A percentile compares a stretch with the other conserved stretches of the same genome.
Conservation (phyloP, 2,329 filamentous ascomycete species). For the Orbilia brochopaga region DNA sequence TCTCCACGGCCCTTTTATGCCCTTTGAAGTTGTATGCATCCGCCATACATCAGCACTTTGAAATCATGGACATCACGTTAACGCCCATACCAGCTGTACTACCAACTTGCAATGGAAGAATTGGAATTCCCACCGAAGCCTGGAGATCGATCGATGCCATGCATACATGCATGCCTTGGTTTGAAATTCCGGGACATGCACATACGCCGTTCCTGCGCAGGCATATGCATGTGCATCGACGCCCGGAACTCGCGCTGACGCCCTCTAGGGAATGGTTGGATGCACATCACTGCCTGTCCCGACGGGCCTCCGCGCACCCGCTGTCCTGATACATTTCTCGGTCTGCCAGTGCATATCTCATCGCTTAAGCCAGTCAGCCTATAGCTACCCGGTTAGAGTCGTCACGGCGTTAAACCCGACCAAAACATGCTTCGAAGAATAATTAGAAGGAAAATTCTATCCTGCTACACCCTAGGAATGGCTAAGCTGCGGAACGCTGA, state of each 20-base stretch:
- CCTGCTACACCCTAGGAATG: too few relatives aligned
- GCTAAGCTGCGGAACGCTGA: too few relatives aligned
- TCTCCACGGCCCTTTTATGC: conserved; percentile 41
- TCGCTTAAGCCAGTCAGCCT: too few relatives aligned
- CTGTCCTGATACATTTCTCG: too few relatives aligned
- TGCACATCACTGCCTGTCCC: neutral
- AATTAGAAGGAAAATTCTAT: too few relatives aligned
- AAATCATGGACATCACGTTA: too few relatives aligned
- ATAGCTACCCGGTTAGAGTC: too few relatives aligned
- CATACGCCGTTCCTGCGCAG: neutral
- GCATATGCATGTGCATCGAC: neutral
- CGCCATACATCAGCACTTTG: neutral
- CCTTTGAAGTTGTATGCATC: neutral
- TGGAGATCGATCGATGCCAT: neutral
- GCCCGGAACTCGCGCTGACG: neutral
- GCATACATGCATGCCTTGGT: neutral
- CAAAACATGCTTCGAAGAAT: too few relatives aligned
- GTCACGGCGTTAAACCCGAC: too few relatives aligned
- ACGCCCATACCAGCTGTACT: neutral
- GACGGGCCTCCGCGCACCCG: neutral
- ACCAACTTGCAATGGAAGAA: neutral
- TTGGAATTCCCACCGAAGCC: too few relatives aligned
- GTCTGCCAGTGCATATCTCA: too few relatives aligned
- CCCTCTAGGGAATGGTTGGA: neutral
- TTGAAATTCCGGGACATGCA: neutral